A percentile compares a stretch with the other conserved stretches of the same genome.
These are phyloP conservation scores for Mortierella sp. DNA, from an alignment of 371 early-diverging fungal genomes.

Conservation along the genomic window DNA sequence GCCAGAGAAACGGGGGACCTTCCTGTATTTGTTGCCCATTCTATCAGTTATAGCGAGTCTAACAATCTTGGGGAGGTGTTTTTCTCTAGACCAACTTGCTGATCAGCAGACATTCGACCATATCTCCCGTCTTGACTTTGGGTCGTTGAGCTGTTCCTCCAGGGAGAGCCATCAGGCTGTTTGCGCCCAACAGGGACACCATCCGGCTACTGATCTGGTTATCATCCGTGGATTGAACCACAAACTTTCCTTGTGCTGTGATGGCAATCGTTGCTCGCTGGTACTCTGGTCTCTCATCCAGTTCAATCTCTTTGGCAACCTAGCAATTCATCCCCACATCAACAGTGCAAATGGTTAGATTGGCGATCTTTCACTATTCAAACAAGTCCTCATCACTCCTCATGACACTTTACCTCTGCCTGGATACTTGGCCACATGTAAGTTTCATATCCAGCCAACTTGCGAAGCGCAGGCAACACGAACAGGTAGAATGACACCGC, in stretches of 20 bases:
- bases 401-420: slow-evolving; percentile 64
- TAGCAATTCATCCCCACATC: slow-evolving; percentile 3
- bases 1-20: too few species aligned
- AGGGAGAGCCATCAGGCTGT: slow-evolving; percentile 80
- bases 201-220: slow-evolving; percentile 85
- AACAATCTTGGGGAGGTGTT: too few species aligned
- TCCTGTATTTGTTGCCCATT: too few species aligned
- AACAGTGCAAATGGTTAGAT: too few species aligned
- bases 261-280: slow-evolving; percentile 71
- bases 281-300: slow-evolving; percentile 91
- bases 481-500: slow-evolving; percentile 89
- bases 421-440: slow-evolving; percentile 61
- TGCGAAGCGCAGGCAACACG: slow-evolving; percentile 85
- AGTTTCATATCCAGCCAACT: slow-evolving; percentile 71
- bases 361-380: too few species aligned
- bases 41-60: too few species aligned
- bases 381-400: too few species aligned
- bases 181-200: slow-evolving; percentile 81
- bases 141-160: slow-evolving; percentile 38
- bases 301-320: slow-evolving; percentile 57
- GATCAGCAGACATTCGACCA: slow-evolving; percentile 48
- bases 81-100: slow-evolving; percentile 38
- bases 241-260: slow-evolving; percentile 36
- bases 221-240: slow-evolving; percentile 74
- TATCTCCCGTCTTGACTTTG: slow-evolving; percentile 22